A percentile compares a stretch with the other conserved stretches of the same genome.
phyloP scores from a whole-genome alignment of 441 rosid genomes.

The Populus hybrid region DNA sequence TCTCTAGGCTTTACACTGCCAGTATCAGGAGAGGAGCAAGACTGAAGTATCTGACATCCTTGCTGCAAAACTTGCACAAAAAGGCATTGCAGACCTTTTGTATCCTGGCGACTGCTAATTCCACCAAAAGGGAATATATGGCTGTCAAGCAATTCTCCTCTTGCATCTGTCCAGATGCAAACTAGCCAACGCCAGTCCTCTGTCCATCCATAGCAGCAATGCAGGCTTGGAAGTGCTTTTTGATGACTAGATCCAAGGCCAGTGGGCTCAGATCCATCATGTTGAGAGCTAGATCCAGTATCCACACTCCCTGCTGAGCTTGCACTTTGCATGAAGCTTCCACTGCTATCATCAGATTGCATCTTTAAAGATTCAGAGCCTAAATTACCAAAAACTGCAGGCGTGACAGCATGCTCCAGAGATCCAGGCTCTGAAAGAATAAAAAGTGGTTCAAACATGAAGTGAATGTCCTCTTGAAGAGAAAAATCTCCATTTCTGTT shows the following conservation, averaged over 20 bases:
- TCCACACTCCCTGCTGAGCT: constrained; percentile 58
- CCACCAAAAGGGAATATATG: constrained; percentile 98
- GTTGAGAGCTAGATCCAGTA: constrained; percentile 67
- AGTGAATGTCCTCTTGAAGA: constrained; percentile 65
- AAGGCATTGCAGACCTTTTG: constrained; percentile 97
- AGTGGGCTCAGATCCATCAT: constrained; percentile 67
- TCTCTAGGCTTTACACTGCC: constrained; percentile 87
- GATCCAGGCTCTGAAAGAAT: constrained; percentile 98
- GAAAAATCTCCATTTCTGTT: constrained; percentile 74
- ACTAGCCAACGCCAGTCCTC: constrained; percentile 99
- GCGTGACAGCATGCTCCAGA: constrained; percentile 76
- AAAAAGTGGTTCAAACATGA: constrained; percentile 96
- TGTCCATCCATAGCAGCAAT: constrained; percentile 99
- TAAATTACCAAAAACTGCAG: constrained; percentile 49
- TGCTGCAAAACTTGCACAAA: constrained; percentile 98
- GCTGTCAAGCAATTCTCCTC: constrained; percentile 98
- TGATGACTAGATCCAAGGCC: constrained; percentile 48
- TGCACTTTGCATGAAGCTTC: constrained; percentile 55
- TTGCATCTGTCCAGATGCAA: constrained; percentile 97
- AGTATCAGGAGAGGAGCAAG: constrained; percentile 79
- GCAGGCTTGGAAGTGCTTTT: constrained; percentile 76
- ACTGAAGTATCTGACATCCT: constrained; percentile 96
- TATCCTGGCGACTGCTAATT: constrained; percentile 98
- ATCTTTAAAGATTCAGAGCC: constrained; percentile 60
- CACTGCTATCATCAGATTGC: constrained; percentile 61